Evolutionary conservation across 2,329 filamentous ascomycete species (phyloP).

Genomic region (Emergomyces pasteurianus): DNA sequence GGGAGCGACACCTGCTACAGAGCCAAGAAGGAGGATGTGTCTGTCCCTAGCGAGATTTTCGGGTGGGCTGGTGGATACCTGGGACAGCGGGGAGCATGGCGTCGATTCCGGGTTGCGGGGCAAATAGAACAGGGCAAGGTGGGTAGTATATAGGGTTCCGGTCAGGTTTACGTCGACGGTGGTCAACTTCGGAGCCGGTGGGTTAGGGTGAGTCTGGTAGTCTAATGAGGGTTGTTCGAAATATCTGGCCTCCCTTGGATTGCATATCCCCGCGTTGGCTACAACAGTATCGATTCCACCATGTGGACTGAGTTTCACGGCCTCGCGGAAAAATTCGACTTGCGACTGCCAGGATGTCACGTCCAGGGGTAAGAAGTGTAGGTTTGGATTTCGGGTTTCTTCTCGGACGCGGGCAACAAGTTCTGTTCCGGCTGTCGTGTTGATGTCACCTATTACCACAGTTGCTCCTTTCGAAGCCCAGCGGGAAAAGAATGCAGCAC

Average conservation of each 20-base stretch:
- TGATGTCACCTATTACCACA: conserved; percentile 53
- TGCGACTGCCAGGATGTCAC: conserved; percentile 55
- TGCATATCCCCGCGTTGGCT: conserved; percentile 53
- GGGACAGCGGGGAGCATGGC: conserved; percentile 19
- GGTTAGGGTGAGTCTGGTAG: conserved; percentile 24
- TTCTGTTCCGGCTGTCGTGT: conserved; percentile 40
- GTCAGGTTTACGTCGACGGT: conserved; percentile 52
- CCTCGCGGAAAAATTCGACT: conserved; percentile 50
- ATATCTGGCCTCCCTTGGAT: conserved; percentile 19
- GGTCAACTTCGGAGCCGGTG: conserved; percentile 39
- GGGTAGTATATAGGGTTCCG: conserved; percentile 53
- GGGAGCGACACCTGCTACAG: conserved; percentile 42
- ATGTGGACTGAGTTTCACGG: conserved; percentile 41
- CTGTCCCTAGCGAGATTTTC: conserved; percentile 36
- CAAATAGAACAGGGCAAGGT: conserved; percentile 52
- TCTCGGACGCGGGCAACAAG: conserved; percentile 45
- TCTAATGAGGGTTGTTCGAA: conserved; percentile 37
- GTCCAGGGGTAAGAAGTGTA: conserved; percentile 42
- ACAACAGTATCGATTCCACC: conserved; percentile 51
- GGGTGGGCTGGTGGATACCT: conserved; percentile 10
- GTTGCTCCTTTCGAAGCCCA: conserved; percentile 48
- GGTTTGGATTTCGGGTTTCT: conserved; percentile 48
- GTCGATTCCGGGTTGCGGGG: conserved; percentile 37
- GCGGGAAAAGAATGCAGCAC: conserved; percentile 41
- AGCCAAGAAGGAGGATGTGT: conserved; percentile 52